phyloP scores from a whole-genome alignment of 169 alveolate species.

The Plasmodium adleri region DNA sequence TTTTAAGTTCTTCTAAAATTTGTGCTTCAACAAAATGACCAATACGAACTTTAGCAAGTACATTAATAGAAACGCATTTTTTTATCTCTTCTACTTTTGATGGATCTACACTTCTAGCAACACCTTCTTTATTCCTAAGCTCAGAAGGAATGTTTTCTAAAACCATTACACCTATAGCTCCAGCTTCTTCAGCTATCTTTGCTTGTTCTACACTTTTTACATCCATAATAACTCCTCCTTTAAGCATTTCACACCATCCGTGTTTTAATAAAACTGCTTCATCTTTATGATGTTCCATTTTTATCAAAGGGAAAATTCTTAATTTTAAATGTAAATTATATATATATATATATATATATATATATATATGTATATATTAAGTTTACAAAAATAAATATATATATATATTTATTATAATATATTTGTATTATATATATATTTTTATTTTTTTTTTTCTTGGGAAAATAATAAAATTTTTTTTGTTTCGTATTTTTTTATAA shows the following conservation, averaged over 20 bases:
- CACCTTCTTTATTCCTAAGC: constrained; percentile 81
- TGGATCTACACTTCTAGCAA: constrained; percentile 88
- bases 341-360: not conserved
- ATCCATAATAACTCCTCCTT: constrained; percentile 89
- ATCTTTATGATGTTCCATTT: constrained; percentile 43
- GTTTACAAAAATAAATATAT: not conserved
- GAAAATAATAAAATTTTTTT: too few relatives aligned
- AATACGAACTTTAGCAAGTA: constrained; percentile 87
- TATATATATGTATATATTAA: not conserved
- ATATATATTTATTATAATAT: not conserved
- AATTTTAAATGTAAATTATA: not conserved
- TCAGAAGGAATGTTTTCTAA: constrained; percentile 88
- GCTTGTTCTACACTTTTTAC: constrained; percentile 87
- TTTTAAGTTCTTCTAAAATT: constrained; percentile 80
- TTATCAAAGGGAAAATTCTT: not conserved
- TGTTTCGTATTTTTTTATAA: too few relatives aligned
- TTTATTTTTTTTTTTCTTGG: not conserved
- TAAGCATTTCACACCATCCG: constrained; percentile 82
- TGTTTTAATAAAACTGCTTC: constrained; percentile 74
- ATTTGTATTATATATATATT: not conserved
- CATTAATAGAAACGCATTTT: constrained; percentile 82
- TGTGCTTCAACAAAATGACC: constrained; percentile 89
- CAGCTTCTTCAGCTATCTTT: constrained; percentile 86
- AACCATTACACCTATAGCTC: constrained; percentile 89
- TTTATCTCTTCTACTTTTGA: constrained; percentile 84